A percentile compares a stretch with the other conserved stretches of the same genome.
Evolutionary conservation across 495 filamentous ascomycete genomes (phyloP).

Genomic region (Usnea hakonensis): DNA sequence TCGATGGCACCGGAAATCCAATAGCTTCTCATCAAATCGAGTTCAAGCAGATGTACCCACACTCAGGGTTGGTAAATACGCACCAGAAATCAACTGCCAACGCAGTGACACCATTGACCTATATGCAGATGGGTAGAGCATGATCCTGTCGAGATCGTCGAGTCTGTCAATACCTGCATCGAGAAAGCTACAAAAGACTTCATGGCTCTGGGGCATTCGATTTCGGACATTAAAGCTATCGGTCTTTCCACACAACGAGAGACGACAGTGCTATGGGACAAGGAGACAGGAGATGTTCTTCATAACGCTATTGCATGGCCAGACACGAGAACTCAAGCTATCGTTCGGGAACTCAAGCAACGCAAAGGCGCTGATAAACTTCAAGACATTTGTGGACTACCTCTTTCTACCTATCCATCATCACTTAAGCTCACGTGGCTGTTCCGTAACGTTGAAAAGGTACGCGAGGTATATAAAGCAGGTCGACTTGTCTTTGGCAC

Average conservation of each 20-base stretch:
- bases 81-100: conserved; percentile 12
- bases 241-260: conserved; percentile 95
- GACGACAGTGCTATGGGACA: conserved; percentile 88
- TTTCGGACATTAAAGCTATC: conserved; percentile 70
- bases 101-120: conserved; percentile 3
- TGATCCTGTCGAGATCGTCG: conserved; percentile 71
- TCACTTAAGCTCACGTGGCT: conserved; percentile 87
- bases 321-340: conserved; percentile 70
- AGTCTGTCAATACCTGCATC: conserved; percentile 77
- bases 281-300: conserved; percentile 73
- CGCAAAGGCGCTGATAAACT: conserved; percentile 60
- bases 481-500: conserved; percentile 82
- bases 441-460: conserved; percentile 60
- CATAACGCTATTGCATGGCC: conserved; percentile 92
- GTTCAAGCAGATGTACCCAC: conserved; percentile 80
- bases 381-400: conserved; percentile 70
- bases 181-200: conserved; percentile 72
- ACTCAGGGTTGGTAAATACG: conserved; percentile 65
- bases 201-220: conserved; percentile 58
- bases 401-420: conserved; percentile 89
- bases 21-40: conserved; percentile 86
- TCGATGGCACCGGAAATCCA: conserved; percentile 70
- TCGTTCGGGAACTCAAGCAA: conserved; percentile 75
- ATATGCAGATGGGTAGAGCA: conserved; percentile 83
- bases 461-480: conserved; percentile 71